A percentile compares a stretch with the other conserved stretches of the same genome.
Evolutionary conservation across 768 basidiomycete species (phyloP).

Genomic region (Kwoniella botswanensis): DNA sequence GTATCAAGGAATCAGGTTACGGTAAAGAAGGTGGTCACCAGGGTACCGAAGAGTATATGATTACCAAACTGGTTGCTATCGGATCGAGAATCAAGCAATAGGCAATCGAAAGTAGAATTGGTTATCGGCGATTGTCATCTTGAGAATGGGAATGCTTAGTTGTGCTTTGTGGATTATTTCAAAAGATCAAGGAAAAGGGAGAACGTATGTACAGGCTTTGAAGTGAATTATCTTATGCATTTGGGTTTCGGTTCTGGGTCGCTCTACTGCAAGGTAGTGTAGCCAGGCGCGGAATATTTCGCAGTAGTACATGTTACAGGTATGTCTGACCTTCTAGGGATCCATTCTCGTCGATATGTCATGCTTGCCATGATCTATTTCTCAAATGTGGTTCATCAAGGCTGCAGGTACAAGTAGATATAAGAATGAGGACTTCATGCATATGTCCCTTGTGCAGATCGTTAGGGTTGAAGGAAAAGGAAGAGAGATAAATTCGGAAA

Average conservation of each 20-base stretch:
- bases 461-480: not conserved
- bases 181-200: no score
- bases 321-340: no score
- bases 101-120: no score
- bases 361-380: no score
- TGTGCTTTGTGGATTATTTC: no score
- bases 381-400: not conserved
- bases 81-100: constrained; percentile 32
- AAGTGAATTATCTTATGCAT: no score
- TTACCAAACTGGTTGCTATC: constrained; percentile 43
- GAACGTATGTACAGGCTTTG: no score
- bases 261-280: no score
- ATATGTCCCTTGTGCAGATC: not conserved
- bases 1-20: constrained; percentile 73
- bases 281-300: no score
- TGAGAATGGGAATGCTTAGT: not conserved
- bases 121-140: not conserved
- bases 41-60: constrained; percentile 77
- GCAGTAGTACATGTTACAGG: no score
- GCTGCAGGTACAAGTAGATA: not conserved
- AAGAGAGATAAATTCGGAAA: not conserved
- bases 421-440: not conserved
- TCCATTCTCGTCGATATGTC: no score
- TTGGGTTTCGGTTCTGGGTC: no score
- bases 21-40: constrained; percentile 82